These are phyloP conservation scores for Pleurotus djamor DNA, from an alignment of 768 basidiomycete species.

Conservation along the genomic window DNA sequence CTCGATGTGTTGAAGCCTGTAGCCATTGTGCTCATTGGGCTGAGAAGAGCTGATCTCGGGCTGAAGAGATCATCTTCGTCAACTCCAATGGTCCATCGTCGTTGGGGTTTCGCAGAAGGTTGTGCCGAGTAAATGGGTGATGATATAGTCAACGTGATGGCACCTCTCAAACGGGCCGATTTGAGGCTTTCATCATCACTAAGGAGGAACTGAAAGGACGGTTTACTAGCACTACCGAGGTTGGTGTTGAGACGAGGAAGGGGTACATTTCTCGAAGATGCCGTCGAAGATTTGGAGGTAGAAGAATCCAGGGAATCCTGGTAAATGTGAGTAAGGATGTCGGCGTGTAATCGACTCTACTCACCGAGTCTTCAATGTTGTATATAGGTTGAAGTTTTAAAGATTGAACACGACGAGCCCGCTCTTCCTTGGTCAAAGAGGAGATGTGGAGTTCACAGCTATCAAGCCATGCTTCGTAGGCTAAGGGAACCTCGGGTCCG, in stretches of 20 bases:
- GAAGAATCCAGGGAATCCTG: not conserved
- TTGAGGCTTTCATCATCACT: not conserved
- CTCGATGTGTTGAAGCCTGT: not conserved
- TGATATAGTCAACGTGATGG: not conserved
- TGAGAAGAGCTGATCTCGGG: slow-evolving; percentile 2
- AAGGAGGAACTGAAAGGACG: not conserved
- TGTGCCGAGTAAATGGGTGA: slow-evolving; percentile 1
- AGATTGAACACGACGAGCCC: not conserved
- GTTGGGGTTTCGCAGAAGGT: not conserved
- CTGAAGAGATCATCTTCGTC: not conserved
- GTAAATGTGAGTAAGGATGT: not conserved
- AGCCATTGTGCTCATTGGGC: not conserved
- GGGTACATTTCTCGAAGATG: not conserved
- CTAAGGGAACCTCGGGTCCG: not conserved
- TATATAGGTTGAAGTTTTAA: not conserved
- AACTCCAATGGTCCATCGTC: slow-evolving; percentile 1
- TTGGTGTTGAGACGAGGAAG: slow-evolving; percentile 3
- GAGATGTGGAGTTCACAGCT: not conserved
- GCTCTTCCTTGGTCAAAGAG: slow-evolving; percentile 1
- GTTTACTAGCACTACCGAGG: not conserved
- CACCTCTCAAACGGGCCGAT: not conserved
- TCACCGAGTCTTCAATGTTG: not conserved
- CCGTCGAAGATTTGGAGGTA: not conserved
- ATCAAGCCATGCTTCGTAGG: not conserved
- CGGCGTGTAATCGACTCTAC: not conserved